Evolutionary conservation across 345 rosid genomes (phyloP).

Genomic region (Salix exigua): DNA sequence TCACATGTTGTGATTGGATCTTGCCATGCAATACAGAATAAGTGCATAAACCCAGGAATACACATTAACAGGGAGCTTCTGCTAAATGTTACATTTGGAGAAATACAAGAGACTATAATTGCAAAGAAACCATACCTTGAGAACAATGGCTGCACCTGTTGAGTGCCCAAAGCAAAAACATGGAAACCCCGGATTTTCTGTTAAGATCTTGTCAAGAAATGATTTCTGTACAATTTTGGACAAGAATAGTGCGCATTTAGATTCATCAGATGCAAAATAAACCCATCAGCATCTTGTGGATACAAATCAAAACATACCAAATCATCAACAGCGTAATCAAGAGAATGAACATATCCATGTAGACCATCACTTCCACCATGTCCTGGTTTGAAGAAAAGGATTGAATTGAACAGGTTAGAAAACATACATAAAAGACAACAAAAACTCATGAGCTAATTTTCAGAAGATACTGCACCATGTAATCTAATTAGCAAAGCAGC

Average conservation of each 20-base stretch:
- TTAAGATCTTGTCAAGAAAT: constrained; percentile 22
- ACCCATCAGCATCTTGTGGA: no score
- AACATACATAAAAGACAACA: neutral
- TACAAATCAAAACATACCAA: constrained; percentile 12
- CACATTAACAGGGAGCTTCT: neutral
- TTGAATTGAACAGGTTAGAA: neutral
- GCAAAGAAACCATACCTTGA: constrained; percentile 16
- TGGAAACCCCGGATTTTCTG: constrained; percentile 29
- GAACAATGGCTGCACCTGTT: constrained; percentile 33
- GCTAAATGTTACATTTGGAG: neutral
- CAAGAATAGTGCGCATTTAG: neutral
- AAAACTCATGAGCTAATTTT: neutral
- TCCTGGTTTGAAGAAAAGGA: constrained; percentile 11
- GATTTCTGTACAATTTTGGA: constrained; percentile 14
- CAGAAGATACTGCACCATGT: neutral
- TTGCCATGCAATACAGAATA: neutral
- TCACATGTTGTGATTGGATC: neutral
- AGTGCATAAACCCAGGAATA: neutral
- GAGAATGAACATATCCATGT: constrained; percentile 26
- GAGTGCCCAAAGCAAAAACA: constrained; percentile 36
- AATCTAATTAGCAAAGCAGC: neutral
- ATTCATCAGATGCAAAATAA: neutral
- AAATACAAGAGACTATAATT: neutral
- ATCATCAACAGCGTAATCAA: constrained; percentile 29
- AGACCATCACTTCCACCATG: constrained; percentile 37